Percentiles rank a stretch among this genome's conserved stretches.
phyloP scores from a whole-genome alignment of 495 filamentous ascomycete species.

The Evansstolkia leycettana region DNA sequence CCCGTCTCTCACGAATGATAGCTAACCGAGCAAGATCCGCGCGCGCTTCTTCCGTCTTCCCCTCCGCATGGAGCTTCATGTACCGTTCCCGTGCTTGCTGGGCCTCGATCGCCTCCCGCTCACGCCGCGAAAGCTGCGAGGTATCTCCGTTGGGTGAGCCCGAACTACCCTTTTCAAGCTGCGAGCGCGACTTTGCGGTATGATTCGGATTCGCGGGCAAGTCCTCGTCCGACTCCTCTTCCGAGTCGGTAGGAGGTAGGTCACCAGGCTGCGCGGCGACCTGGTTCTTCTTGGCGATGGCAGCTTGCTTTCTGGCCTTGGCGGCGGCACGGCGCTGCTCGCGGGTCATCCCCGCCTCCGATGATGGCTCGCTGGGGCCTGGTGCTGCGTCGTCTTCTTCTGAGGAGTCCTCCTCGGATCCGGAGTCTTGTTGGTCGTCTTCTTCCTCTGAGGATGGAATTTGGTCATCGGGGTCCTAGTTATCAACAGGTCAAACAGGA shows the following conservation, averaged over 20 bases:
- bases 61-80: conserved; percentile 85
- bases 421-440: conserved; percentile 18
- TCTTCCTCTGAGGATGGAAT: conserved; percentile 25
- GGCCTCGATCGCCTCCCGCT: conserved; percentile 82
- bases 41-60: conserved; percentile 93
- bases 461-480: conserved; percentile 37
- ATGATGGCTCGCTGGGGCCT: conserved; percentile 8
- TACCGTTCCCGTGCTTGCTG: conserved; percentile 83
- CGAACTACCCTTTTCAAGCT: conserved; percentile 36
- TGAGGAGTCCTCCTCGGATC: conserved; percentile 28
- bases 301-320: conserved; percentile 86
- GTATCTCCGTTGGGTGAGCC: conserved; percentile 6
- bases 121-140: conserved; percentile 59
- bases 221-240: conserved; percentile 45
- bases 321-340: conserved; percentile 80
- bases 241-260: conserved; percentile 57
- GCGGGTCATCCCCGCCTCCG: conserved; percentile 49
- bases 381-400: conserved; percentile 28
- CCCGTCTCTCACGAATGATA: conserved; percentile 73
- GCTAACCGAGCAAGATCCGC: conserved; percentile 78
- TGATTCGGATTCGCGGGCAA: conserved; percentile 88
- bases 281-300: conserved; percentile 55
- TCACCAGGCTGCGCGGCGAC: conserved; percentile 65
- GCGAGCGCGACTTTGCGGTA: conserved; percentile 52
- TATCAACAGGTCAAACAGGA: background rate